Base-by-base conservation (phyloP, 163 green algal genomes). In the Coccomyxa subellipsoidea region DNA sequence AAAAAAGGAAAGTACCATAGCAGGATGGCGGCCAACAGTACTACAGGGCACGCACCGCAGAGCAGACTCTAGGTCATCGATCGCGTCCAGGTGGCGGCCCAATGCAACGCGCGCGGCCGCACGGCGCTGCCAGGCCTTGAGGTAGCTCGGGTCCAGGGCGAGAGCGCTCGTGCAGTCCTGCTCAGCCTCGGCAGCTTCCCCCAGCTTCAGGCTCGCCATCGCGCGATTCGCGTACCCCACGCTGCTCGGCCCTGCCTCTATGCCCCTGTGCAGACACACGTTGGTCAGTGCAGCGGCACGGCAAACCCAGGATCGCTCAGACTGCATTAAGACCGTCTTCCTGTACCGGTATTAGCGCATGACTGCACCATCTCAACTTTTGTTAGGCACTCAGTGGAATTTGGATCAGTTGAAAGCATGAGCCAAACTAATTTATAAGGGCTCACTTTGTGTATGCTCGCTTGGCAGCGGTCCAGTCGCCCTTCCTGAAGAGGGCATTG, bases 191-290 rank as follows among this genome's bases (percentile, higher is more conserved):
- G 39, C 78, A 53, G 31, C 69, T 23, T 90, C 59, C 0, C 78
- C 59, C 32, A 96, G 88, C 84, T 98, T 97, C 1, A 98, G 88
- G 32, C 82, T 36, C 0, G 93, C 93, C 89, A 97, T 94, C n/a
- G 95, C 95, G 2, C 94, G 86, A 84, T 98, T 98, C 78, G 94
- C 92, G 36, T 91, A 90, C 0, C 89, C 92, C 12, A 93, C 78
- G 37, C 83, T 88, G 2, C 80, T 92, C 32, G 91, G 88, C 37
- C 91, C 40, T 3, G 89, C 25, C 4, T 83, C 85, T 21, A 97
- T 83, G 83, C 90, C 94, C 38, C 80, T 78, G 15, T 40, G n/a
- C 10, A 15, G 71, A 81, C 38, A 54, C 47, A 59, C 1, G 47
- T 27, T 27, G 4, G 21, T n/a, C n/a, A n/a, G n/a, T n/a, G n/a